A percentile compares a stretch with the other conserved stretches of the same genome.
Conservation (phyloP, 2,329 filamentous ascomycete genomes). For the Alternaria arbusti region DNA sequence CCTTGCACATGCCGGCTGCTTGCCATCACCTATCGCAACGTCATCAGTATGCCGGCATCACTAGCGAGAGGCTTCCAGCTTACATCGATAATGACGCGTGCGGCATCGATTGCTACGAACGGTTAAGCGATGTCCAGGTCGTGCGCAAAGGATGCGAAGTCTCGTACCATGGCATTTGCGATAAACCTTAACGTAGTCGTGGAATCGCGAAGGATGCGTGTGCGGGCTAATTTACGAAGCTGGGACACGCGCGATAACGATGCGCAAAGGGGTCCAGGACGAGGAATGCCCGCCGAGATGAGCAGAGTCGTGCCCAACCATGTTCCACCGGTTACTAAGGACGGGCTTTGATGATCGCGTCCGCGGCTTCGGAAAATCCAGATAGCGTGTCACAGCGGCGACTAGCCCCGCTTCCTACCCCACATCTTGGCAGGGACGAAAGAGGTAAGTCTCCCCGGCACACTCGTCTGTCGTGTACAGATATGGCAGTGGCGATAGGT, state of each 20-base stretch:
- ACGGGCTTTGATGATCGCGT: neutral
- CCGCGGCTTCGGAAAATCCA: conserved; percentile 10
- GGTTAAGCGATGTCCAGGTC: conserved; percentile 17
- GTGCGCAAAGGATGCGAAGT: neutral
- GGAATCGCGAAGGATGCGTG: conserved; percentile 1
- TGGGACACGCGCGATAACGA: conserved; percentile 12
- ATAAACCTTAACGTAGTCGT: neutral
- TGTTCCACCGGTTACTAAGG: conserved; percentile 25
- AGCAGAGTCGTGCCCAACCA: conserved; percentile 18
- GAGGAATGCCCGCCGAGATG: conserved; percentile 22
- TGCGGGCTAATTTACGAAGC: conserved; percentile 21
- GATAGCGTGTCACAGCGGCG: conserved; percentile 6
- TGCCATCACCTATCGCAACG: conserved; percentile 40
- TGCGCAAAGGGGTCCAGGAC: conserved; percentile 1
- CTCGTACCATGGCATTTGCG: conserved; percentile 45
- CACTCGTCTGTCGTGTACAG: neutral
- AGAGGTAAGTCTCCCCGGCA: conserved; percentile 20
- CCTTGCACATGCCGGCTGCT: conserved; percentile 41
- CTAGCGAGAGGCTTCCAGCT: neutral
- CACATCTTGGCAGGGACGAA: conserved; percentile 20
- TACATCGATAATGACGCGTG: conserved; percentile 48
- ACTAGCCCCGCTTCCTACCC: conserved; percentile 21
- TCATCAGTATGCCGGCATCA: conserved; percentile 17
- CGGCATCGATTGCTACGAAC: conserved; percentile 45
- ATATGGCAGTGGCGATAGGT: neutral